Evolutionary conservation across 108 stramenopile species (phyloP), one percentile per base, ranked within the genome.

Genomic region (Pseudonitzschia pungens): DNA sequence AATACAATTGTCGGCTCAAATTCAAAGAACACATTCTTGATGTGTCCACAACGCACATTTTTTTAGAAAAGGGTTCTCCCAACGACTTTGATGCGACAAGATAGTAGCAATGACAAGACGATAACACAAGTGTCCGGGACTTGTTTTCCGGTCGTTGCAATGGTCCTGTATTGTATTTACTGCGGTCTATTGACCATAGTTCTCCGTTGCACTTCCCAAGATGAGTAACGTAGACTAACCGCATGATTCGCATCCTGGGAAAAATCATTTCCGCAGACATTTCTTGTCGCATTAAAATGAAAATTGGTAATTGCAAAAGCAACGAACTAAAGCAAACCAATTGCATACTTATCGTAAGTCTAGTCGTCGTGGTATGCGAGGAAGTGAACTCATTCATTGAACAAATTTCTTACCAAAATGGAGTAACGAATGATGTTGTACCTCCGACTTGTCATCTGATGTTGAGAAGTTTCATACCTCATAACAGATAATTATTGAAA

Each of bases 41-140:
- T 40, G 60, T 33, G 60, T 33, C 32, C 60, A 33, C 32, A 62
- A 62, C 60, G 60, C 60, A 40, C 40, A 12, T 11, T n/a, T 62
- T n/a, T 33, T 62, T 62, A 62, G 60, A 40, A 62, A 2, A 62
- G 29, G 32, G 60, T 62, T 62, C 60, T 62, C 36, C 33, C 32
- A 31, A 29, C 6, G 32, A 62, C 60, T 33, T 33, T 33, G 18
- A 62, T 62, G 60, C 29, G 60, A 62, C 60, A 62, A 40, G 32
- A 62, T 58, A 18, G 40, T 62, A 62, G 36, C 60, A 36, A 18
- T 62, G 33, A 62, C 60, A 62, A 31, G 29, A 62, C 18, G 32
- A 62, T 0, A 18, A 41, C 20, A 14, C 32, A 36, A 14, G 2
- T 31, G 32, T 18, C 20, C 60, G 60, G 60, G 60, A 62, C 60